Conservation (phyloP, 192 early-diverging fungal species). For the Coemansia sp. region DNA sequence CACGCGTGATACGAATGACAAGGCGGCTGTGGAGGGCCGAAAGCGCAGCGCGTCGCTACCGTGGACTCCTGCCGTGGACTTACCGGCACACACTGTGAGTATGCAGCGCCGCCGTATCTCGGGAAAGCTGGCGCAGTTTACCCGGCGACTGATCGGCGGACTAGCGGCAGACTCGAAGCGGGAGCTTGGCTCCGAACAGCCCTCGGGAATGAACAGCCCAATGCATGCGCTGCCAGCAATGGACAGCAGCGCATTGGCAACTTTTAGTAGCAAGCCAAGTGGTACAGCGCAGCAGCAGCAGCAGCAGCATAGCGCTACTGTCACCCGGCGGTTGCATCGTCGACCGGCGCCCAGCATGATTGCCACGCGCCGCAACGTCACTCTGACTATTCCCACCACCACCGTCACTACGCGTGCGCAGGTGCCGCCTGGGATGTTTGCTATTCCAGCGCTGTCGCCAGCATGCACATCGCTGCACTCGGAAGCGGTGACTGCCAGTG, state of each 20-base stretch:
- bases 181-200: not conserved
- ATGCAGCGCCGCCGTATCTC: slow-evolving; percentile 7
- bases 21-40: not conserved
- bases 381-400: slow-evolving; percentile 24
- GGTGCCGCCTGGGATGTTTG: slow-evolving; percentile 13
- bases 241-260: too few relatives aligned
- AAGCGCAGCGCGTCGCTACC: not conserved
- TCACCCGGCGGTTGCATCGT: not conserved
- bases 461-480: slow-evolving; percentile 28
- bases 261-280: not conserved
- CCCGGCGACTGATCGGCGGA: slow-evolving; percentile 22
- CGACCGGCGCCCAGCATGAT: slow-evolving; percentile 6
- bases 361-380: slow-evolving; percentile 18
- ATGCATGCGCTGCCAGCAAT: too few relatives aligned
- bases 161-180: slow-evolving; percentile 13
- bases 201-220: not conserved
- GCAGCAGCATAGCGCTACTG: not conserved
- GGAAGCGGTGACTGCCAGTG: slow-evolving; percentile 24
- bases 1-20: not conserved
- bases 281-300: not conserved
- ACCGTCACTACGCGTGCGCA: not conserved
- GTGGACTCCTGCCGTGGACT: slow-evolving; percentile 11
- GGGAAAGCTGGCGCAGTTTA: slow-evolving; percentile 29
- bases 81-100: slow-evolving; percentile 14
- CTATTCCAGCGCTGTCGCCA: slow-evolving; percentile 28